These are phyloP conservation scores for Cavenderia fasciculata DNA, from an alignment of 78 protist species.

Conservation along the genomic window DNA sequence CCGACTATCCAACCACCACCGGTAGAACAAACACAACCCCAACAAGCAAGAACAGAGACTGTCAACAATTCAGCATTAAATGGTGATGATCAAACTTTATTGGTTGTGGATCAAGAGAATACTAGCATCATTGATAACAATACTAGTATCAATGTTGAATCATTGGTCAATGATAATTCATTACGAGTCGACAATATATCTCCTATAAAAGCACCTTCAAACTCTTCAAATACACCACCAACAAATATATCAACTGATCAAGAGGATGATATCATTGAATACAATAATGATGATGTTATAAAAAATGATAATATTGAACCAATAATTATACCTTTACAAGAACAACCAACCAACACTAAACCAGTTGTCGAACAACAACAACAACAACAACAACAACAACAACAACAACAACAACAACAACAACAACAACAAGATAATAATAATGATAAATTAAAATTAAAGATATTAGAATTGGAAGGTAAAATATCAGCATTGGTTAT, in stretches of 20 bases:
- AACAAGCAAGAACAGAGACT: not conserved
- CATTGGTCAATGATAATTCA: no score
- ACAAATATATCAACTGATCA: not conserved
- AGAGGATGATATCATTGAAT: not conserved
- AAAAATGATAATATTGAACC: not conserved
- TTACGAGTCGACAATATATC: no score
- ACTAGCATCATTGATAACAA: no score
- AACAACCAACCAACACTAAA: not conserved
- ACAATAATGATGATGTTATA: not conserved
- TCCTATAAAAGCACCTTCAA: no score
- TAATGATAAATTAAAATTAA: not conserved
- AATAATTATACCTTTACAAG: not conserved
- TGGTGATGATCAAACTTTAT: not conserved
- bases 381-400: not conserved
- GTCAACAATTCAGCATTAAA: no score
- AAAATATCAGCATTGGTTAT: conserved; percentile 28
- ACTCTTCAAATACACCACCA: no score
- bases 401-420: conserved; percentile 8
- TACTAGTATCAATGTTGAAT: no score
- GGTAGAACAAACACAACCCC: not conserved
- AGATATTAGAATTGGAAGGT: conserved; percentile 15
- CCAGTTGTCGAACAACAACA: not conserved
- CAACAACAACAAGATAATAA: not conserved
- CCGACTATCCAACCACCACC: no score
- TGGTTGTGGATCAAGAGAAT: not conserved